phyloP scores from a whole-genome alignment of 257 asterid species.

The Lithospermum erythrorhizon region DNA sequence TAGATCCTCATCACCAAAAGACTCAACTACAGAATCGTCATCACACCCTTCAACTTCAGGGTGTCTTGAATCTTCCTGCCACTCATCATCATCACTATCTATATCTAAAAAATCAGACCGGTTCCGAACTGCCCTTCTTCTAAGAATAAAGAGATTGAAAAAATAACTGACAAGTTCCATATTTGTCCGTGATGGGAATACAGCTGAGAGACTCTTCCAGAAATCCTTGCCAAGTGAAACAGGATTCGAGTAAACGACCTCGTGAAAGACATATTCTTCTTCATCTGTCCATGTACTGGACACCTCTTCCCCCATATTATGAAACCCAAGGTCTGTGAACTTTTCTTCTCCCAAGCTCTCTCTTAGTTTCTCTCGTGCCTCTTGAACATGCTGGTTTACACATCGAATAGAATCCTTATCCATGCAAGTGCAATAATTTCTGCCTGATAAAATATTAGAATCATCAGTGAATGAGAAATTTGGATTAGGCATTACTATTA shows the following conservation, averaged over 20 bases:
- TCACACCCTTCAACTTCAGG: constrained; percentile 27
- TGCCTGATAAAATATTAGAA: constrained; percentile 33
- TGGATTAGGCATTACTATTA: constrained; percentile 34
- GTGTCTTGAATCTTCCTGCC: constrained; percentile 27
- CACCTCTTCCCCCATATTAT: constrained; percentile 66
- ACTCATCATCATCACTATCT: constrained; percentile 82
- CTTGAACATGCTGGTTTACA: constrained; percentile 51
- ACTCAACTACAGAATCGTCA: constrained; percentile 42
- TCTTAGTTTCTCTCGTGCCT: constrained; percentile 51
- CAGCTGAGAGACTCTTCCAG: constrained; percentile 55
- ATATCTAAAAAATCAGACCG: constrained; percentile 47
- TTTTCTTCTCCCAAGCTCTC: constrained; percentile 33
- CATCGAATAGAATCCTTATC: constrained; percentile 76
- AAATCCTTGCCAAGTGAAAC: constrained; percentile 43
- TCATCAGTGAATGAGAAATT: constrained; percentile 19
- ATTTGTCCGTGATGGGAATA: constrained; percentile 45
- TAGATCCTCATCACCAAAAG: constrained; percentile 24
- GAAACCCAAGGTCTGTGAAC: constrained; percentile 50
- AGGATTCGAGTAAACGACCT: constrained; percentile 58
- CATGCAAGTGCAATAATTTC: constrained; percentile 43
- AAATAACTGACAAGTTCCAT: constrained; percentile 69
- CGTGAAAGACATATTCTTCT: constrained; percentile 54
- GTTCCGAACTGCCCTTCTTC: constrained; percentile 61
- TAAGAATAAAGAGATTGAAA: constrained; percentile 67
- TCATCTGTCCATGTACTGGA: constrained; percentile 62